Evolutionary conservation across 495 filamentous ascomycete genomes (phyloP), one percentile per base, ranked within the genome.

Genomic region (Aeminium ludgeri): DNA sequence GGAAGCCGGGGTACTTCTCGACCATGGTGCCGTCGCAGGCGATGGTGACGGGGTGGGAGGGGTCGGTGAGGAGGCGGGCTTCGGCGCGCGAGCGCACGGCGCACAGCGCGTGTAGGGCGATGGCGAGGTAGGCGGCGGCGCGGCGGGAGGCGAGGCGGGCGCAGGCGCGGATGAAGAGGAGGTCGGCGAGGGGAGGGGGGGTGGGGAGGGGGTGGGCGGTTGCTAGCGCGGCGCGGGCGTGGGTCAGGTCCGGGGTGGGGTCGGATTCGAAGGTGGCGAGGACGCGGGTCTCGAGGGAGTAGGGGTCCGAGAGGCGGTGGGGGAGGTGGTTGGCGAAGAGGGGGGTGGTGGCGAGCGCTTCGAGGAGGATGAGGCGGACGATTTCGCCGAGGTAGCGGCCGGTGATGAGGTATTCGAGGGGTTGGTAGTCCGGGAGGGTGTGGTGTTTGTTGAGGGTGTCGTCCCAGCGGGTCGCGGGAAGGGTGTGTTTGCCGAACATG

Each of bases 1-100:
- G 52, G 51, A 78, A 80, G 15, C 52, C 55, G 0, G 76, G 76
- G 51, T 79, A 81, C 49, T 72, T 67, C 56, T 76, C 69, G 25
- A 81, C 65, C 25, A 81, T 76, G 19, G 65, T 67, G 34, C 76
- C 76, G 50, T 74, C 76, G 53, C 70, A 79, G 7, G 69, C 73
- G 10, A 79, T 69, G 10, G 68, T 64, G 2, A 60, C 44, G n/a
- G n/a, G n/a, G 34, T 49, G 51, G 20, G 42, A 58, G n/a, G 55
- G 49, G 3, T 43, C 41, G 30, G 42, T 37, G 12, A 52, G 45
- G 4, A 38, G 17, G 6, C 59, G 34, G 41, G 58, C 48, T 36
- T 79, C 72, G 10, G 65, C 60, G 6, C 63, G 60, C 30, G 67
- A 69, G 34, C 65, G 64, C 18, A 80, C 55, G 11, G 60, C 62